Conservation (phyloP, 352 stramenopile genomes). For the Pythium phragmitis region DNA sequence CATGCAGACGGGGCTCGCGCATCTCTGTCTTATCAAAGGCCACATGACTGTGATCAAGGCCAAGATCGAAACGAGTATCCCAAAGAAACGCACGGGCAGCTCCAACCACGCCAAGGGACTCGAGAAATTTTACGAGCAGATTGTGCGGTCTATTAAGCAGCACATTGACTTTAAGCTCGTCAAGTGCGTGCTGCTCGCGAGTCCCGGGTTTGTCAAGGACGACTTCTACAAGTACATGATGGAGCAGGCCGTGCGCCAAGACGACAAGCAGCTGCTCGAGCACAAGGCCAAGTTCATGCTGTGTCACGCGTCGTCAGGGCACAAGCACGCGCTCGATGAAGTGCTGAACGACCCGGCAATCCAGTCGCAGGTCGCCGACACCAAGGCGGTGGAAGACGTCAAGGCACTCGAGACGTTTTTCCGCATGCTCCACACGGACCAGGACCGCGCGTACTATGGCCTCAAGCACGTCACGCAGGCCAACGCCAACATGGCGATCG, state of each 20-base stretch:
- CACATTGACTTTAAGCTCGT: conserved; percentile 97
- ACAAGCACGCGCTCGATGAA: conserved; percentile 98
- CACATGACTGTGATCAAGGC: conserved; percentile 95
- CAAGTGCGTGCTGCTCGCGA: conserved; percentile 96
- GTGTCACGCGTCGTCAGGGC: conserved; percentile 93
- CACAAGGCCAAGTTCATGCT: conserved; percentile 97
- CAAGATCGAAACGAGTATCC: conserved; percentile 96
- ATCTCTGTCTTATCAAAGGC: conserved; percentile 97
- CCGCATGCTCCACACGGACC: conserved; percentile 94
- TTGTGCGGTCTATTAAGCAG: conserved; percentile 94
- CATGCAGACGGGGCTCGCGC: conserved; percentile 94
- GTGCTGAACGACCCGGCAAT: conserved; percentile 93
- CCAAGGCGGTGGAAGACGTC: conserved; percentile 93
- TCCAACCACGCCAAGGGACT: conserved; percentile 92
- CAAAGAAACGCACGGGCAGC: conserved; percentile 96
- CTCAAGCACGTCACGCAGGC: conserved; percentile 93
- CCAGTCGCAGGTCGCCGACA: conserved; percentile 92
- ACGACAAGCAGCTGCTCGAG: conserved; percentile 94
- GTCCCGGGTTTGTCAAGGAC: conserved; percentile 96
- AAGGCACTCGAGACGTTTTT: conserved; percentile 95
- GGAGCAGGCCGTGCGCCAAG: conserved; percentile 88
- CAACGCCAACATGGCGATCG: conserved; percentile 92
- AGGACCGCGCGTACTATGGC: conserved; percentile 97
- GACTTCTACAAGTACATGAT: conserved; percentile 97
- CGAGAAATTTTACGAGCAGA: conserved; percentile 96